Base-by-base conservation (phyloP, 495 filamentous ascomycete species). In the Neurospora sublineolata region DNA sequence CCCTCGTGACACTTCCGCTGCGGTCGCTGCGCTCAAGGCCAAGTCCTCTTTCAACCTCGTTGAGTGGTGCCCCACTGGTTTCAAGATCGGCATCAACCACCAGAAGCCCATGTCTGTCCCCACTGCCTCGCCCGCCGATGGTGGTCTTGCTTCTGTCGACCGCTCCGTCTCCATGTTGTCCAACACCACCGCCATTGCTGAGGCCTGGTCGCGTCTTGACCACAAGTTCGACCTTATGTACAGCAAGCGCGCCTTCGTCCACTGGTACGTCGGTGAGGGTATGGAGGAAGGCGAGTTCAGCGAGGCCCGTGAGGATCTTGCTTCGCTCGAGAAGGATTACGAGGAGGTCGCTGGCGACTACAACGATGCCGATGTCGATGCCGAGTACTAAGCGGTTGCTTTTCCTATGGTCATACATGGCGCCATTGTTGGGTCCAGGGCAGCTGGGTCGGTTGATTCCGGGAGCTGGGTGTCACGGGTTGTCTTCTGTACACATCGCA, bases 171-270 rank as follows among this genome's bases (percentile, higher is more conserved):
- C 90, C 77, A 97, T 97, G 93, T 83, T 97, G 72, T 92, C 90
- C 83, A 97, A 97, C 87, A 95, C 93, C 30, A 97, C 93, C 14
- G 91, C 93, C 72, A 95, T 97, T 72, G 89, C 93, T 64, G 93
- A 97, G 82, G 93, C 93, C 58, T 97, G 93, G 93, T 88, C 87
- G 64, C 91, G 92, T 74, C 86, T 97, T 37, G 92, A 94, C 81
- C 89, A 93, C 85, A 97, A 97, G 83, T 97, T 97, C 83, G 93
- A 97, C 76, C 91, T 97, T 74, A 97, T 97, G 93, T 96, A 97
- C 85, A 92, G 88, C 84, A 97, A 97, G 88, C 92, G 93, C 76
- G 93, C 93, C 52, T 97, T 97, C 78, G 93, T 97, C 18, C 93
- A 97, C 82, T 97, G 93, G 93, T 97, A 97, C 77, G 93, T 97